A percentile compares a stretch with the other conserved stretches of the same genome.
Conservation (phyloP, 306 rosid genomes). For the Quercus alba region DNA sequence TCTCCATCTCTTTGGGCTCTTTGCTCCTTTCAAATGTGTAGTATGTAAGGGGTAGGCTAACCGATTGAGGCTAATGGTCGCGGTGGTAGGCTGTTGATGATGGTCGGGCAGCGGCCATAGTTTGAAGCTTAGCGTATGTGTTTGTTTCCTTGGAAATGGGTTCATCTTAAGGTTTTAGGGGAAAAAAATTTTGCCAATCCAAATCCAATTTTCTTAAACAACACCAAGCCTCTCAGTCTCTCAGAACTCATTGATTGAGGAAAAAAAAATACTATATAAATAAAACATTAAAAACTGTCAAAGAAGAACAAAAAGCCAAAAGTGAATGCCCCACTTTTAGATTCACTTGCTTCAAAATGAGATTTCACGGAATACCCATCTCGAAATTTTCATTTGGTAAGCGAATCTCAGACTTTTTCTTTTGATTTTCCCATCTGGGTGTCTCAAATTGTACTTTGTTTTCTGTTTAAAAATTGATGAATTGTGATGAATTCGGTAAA, state of each 20-base stretch:
- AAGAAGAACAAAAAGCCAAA: neutral
- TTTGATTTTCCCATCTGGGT: conserved; percentile 13
- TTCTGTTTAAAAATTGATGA: neutral
- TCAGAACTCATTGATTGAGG: neutral
- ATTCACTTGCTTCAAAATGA: conserved; percentile 18
- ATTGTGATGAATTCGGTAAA: conserved; percentile 40
- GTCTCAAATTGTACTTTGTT: neutral
- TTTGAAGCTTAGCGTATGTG: too few species aligned
- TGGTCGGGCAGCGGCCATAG: too few species aligned
- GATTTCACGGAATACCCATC: conserved; percentile 28
- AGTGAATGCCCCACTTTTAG: conserved; percentile 6
- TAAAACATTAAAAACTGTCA: neutral
- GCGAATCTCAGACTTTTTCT: conserved; percentile 26
- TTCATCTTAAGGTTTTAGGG: too few species aligned
- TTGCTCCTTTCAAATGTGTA: too few species aligned
- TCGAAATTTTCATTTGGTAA: conserved; percentile 37
- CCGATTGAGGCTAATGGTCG: too few species aligned
- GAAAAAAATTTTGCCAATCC: neutral
- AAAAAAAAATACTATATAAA: neutral
- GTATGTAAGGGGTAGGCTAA: too few species aligned
- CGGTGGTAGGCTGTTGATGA: too few species aligned
- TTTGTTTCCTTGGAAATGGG: too few species aligned
- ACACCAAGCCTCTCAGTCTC: neutral
- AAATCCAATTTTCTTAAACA: neutral
- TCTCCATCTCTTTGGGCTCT: too few species aligned